phyloP scores from a whole-genome alignment of 208 protist species.

The Trypanosoma boissoni region DNA sequence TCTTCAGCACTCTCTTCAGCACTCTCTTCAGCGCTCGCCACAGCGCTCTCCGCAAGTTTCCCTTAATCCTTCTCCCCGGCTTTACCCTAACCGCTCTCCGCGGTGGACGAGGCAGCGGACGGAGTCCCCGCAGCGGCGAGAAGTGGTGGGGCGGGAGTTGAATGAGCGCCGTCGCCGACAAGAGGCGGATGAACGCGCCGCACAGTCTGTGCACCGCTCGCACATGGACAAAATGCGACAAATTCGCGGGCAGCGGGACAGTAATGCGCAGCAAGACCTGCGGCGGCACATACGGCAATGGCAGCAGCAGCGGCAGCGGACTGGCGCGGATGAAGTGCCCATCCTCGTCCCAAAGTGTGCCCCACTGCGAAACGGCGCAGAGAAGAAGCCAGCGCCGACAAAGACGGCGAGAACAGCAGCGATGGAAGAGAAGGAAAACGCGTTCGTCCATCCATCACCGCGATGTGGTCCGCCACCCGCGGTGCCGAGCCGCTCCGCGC shows the following conservation, averaged over 20 bases:
- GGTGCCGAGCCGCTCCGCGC: conserved; percentile 1
- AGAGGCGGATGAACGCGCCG: conserved; percentile 7
- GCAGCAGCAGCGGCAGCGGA: conserved; percentile 11
- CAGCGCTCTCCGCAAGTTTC: no score
- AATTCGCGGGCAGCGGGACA: conserved; percentile 18
- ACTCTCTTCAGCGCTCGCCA: no score
- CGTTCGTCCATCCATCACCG: neutral
- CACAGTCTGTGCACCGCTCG: conserved; percentile 14
- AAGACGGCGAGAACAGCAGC: neutral
- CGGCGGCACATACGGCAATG: conserved; percentile 37
- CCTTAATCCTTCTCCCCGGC: no score
- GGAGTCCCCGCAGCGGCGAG: conserved; percentile 18
- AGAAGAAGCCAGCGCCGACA: neutral
- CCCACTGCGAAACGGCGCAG: neutral
- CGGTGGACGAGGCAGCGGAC: conserved; percentile 10
- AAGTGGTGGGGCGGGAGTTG: conserved; percentile 22
- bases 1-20: no score
- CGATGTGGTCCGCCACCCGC: neutral
- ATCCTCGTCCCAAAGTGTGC: conserved; percentile 30
- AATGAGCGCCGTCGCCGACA: conserved; percentile 25
- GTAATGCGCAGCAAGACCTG: conserved; percentile 16
- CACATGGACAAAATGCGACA: conserved; percentile 39
- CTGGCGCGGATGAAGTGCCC: conserved; percentile 28
- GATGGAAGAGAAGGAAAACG: neutral
- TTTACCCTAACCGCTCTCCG: no score